A percentile compares a stretch with the other conserved stretches of the same genome.
Evolutionary conservation across 225 moss, liverwort and hornwort genomes (phyloP).

Genomic region (Ulota crispa): DNA sequence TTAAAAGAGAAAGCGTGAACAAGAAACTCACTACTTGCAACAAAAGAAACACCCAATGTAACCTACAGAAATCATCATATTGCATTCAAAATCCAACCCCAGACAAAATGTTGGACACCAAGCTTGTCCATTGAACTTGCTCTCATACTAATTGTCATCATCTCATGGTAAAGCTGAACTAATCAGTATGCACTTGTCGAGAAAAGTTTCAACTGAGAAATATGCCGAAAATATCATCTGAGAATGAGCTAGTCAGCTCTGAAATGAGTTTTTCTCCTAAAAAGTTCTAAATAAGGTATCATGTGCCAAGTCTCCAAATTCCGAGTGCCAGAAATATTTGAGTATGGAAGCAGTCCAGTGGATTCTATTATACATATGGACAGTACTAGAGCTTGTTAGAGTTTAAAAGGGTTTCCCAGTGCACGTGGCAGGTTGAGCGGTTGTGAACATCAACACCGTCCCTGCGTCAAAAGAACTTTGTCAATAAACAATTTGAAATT

Average conservation of each 20-base stretch:
- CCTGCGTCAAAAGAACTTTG: neutral
- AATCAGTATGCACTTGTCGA: neutral
- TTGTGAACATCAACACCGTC: neutral
- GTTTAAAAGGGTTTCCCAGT: neutral
- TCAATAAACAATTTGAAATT: conserved; percentile 1
- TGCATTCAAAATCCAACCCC: conserved; percentile 11
- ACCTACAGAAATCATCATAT: neutral
- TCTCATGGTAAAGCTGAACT: neutral
- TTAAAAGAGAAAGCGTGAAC: neutral
- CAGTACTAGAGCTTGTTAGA: neutral
- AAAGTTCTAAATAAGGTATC: neutral
- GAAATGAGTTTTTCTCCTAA: neutral
- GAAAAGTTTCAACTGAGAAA: neutral
- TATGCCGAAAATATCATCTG: neutral
- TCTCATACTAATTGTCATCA: neutral
- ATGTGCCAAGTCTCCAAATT: too few relatives aligned
- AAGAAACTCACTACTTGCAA: neutral
- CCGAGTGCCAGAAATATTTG: neutral
- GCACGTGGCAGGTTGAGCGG: neutral
- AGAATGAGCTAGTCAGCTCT: conserved; percentile 14
- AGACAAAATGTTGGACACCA: neutral
- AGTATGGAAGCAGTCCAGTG: neutral
- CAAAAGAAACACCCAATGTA: neutral
- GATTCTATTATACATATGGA: conserved; percentile 22
- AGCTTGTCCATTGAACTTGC: neutral